phyloP scores from a whole-genome alignment of 345 rosid species.

The Lagerstroemia speciosa region DNA sequence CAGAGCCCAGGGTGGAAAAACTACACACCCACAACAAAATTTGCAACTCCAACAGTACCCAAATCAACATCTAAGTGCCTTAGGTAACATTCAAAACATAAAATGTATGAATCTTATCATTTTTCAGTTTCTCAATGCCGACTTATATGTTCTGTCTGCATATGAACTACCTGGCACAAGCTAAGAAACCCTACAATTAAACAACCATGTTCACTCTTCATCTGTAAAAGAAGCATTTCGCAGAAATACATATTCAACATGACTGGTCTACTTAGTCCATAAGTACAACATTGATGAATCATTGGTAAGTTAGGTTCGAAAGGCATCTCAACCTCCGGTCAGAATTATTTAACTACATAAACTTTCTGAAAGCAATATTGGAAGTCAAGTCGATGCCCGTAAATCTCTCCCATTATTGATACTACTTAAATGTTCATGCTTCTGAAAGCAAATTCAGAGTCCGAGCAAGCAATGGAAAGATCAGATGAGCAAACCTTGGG shows the following conservation, averaged over 20 bases:
- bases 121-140: neutral
- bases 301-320: no score
- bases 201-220: no score
- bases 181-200: no score
- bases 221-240: no score
- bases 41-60: no score
- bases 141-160: neutral
- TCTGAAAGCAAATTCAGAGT: neutral
- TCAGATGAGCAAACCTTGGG: constrained; percentile 38
- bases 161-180: neutral
- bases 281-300: neutral
- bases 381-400: neutral
- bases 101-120: neutral
- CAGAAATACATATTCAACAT: neutral
- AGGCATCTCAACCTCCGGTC: no score
- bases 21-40: no score
- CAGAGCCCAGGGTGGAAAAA: neutral
- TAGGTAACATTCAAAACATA: neutral
- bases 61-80: no score
- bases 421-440: neutral
- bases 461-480: neutral
- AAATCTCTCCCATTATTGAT: neutral
- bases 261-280: neutral
- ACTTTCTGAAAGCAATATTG: no score
- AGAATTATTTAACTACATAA: no score